Percentiles rank a stretch among this genome's conserved stretches.
These are phyloP conservation scores for Claviceps fusiformis DNA, from an alignment of 2,329 filamentous ascomycete genomes.

Conservation along the genomic window DNA sequence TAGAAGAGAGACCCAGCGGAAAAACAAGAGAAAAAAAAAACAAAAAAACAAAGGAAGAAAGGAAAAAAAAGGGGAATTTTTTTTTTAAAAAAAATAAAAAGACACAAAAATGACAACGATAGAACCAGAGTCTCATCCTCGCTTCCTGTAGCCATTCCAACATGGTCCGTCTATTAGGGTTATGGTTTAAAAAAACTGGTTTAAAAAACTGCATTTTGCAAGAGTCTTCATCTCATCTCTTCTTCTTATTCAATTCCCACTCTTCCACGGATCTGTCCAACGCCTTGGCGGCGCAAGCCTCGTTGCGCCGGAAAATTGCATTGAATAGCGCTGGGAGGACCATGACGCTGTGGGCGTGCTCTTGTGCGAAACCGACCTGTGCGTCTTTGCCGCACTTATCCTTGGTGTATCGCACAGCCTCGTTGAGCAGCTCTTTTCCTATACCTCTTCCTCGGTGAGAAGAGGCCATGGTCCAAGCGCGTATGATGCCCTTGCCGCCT, in stretches of 20 bases:
- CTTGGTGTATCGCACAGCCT: conserved; percentile 54
- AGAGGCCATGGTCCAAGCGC: conserved; percentile 68
- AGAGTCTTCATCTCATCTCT: conserved; percentile 20
- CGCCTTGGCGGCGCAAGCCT: conserved; percentile 41
- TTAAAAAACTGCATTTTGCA: too few relatives aligned
- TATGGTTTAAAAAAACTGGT: too few relatives aligned
- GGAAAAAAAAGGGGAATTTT: too few relatives aligned
- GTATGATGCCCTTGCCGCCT: conserved; percentile 56
- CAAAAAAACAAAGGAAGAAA: not conserved
- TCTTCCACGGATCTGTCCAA: conserved; percentile 37
- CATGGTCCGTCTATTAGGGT: not conserved
- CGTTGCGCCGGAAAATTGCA: conserved; percentile 41
- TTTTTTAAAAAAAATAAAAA: not conserved
- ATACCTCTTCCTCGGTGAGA: conserved; percentile 59
- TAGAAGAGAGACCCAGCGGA: not conserved
- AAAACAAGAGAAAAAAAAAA: not conserved
- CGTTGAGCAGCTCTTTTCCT: conserved; percentile 57
- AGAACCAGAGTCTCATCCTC: not conserved
- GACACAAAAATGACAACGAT: not conserved
- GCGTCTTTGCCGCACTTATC: conserved; percentile 55
- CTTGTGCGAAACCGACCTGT: conserved; percentile 56
- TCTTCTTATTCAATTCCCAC: conserved; percentile 35
- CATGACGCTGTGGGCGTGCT: conserved; percentile 62
- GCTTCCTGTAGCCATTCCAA: not conserved
- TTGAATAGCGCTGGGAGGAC: conserved; percentile 53